phyloP scores from a whole-genome alignment of 805 yeast genomes.

The Ogataea wickerhamii region DNA sequence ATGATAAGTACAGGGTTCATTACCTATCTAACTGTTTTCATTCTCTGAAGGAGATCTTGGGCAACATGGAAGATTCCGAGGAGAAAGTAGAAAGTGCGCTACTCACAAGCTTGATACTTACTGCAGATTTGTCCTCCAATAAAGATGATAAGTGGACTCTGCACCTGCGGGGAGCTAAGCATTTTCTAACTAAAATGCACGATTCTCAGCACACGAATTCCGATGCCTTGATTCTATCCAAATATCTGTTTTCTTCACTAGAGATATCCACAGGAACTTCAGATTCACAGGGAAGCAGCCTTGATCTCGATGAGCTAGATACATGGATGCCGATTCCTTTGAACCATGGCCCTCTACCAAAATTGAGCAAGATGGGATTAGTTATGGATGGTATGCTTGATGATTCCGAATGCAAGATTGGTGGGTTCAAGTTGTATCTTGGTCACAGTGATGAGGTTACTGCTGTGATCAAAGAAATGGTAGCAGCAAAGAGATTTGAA shows the following conservation, averaged over 20 bases:
- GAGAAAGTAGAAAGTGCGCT: conserved; percentile 62
- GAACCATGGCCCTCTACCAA: conserved; percentile 23
- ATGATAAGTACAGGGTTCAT: conserved; percentile 54
- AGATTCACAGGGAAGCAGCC: conserved; percentile 48
- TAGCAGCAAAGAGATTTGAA: conserved; percentile 12
- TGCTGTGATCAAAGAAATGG: conserved; percentile 23
- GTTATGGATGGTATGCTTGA: conserved; percentile 22
- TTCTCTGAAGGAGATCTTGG: conserved; percentile 47
- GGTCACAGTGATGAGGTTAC: conserved; percentile 29
- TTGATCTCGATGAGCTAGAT: conserved; percentile 42
- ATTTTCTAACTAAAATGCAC: conserved; percentile 45
- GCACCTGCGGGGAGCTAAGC: conserved; percentile 63
- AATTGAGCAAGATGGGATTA: conserved; percentile 24
- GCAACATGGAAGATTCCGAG: conserved; percentile 31
- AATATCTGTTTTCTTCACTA: conserved; percentile 40
- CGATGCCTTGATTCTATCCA: conserved; percentile 21
- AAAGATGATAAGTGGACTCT: conserved; percentile 56
- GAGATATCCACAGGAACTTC: conserved; percentile 56
- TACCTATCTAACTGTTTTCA: conserved; percentile 64
- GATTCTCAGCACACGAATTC: conserved; percentile 10
- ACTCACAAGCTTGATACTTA: conserved; percentile 59
- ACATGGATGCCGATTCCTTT: conserved; percentile 27
- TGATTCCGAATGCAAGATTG: conserved; percentile 12
- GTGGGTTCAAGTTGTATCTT: conserved; percentile 26
- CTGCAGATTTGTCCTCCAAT: conserved; percentile 56